Base-by-base conservation (phyloP, 148 eudicot species). In the Linanthus parryae region DNA sequence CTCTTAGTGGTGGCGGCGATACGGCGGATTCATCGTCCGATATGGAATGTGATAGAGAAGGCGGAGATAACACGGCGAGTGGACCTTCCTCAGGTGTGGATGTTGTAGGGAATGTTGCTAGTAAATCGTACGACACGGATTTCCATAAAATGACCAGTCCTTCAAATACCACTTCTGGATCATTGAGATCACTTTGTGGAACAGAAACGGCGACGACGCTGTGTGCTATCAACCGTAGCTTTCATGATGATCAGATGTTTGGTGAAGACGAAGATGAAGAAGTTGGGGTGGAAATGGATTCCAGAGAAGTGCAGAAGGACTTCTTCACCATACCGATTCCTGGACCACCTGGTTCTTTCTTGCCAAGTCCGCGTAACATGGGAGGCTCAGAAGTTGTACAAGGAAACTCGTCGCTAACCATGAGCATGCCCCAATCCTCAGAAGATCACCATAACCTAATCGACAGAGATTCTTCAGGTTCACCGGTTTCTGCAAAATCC, bases 401-500 rank as follows among this genome's bases (percentile, higher is more conserved):
- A 28, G 79, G 77, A 15, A 79, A 50, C 58, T 77, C 85, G 34
- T 77, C 87, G 17, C 57, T 72, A 51, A 79, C 79, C 46, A 71
- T 68, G 9, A 64, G 80, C 52, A 49, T 62, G 16, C 61, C 64
- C 56, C 82, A 61, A 16, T 71, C 72, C 33, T 65, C 75, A 8
- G 70, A 71, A 35, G 85, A 74, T 47, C 74, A 52, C 8, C 72
- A 62, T 46, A 70, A 78, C 57, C 35, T 61, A 18, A 72, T 27
- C 58, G 69, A 66, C 57, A 68, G 54, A 62, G 73, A 77, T 59
- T 57, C 66, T 35, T 69, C 79, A 12, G 78, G 71, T 64, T 71
- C 84, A 54, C 81, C 73, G 17, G 52, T 58, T 40, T 81, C 88
- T 59, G 70, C 83, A 25, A 48, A 61, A 17, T 81, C 96, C 44